These are phyloP conservation scores for Pythium biforme DNA, from an alignment of 352 stramenopile genomes.

Conservation along the genomic window DNA sequence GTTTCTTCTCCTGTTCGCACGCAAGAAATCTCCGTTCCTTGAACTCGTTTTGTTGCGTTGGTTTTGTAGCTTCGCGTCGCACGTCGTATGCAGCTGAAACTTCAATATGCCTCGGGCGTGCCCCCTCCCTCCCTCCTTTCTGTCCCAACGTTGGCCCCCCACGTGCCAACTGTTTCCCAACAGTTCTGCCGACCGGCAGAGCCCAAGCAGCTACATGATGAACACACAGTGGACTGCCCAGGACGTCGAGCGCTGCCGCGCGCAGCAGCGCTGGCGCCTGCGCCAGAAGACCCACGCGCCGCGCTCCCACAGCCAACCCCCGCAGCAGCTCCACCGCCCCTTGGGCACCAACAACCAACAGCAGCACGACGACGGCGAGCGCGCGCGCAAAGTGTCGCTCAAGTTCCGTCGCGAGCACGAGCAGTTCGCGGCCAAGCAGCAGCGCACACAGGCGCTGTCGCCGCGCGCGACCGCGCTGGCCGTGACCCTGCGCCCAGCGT, in stretches of 20 bases:
- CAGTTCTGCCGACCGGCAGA: too few relatives aligned
- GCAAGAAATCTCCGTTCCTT: too few relatives aligned
- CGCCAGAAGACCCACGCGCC: constrained; percentile 18
- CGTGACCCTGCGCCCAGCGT: constrained; percentile 16
- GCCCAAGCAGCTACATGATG: constrained; percentile 9
- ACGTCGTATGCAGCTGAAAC: constrained; percentile 9
- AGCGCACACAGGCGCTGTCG: neutral
- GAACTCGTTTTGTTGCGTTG: constrained; percentile 12
- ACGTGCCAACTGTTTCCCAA: neutral
- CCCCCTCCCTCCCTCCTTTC: neutral
- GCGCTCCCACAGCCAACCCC: neutral
- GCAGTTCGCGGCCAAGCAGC: constrained; percentile 14
- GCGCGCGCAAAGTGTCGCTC: constrained; percentile 24
- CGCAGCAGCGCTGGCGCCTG: constrained; percentile 25
- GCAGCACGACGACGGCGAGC: constrained; percentile 5
- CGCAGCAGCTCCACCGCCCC: too few relatives aligned
- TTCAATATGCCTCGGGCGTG: neutral
- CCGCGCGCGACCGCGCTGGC: constrained; percentile 11
- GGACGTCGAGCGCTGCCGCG: constrained; percentile 30
- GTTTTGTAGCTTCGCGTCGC: constrained; percentile 6
- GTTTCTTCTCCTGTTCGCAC: too few relatives aligned
- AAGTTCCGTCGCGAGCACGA: constrained; percentile 25
- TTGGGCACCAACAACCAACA: too few relatives aligned
- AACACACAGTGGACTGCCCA: constrained; percentile 24
- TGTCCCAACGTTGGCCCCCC: constrained; percentile 10